Conservation (phyloP, 192 early-diverging fungal species). For the Rhizoclosmatium sp. region DNA sequence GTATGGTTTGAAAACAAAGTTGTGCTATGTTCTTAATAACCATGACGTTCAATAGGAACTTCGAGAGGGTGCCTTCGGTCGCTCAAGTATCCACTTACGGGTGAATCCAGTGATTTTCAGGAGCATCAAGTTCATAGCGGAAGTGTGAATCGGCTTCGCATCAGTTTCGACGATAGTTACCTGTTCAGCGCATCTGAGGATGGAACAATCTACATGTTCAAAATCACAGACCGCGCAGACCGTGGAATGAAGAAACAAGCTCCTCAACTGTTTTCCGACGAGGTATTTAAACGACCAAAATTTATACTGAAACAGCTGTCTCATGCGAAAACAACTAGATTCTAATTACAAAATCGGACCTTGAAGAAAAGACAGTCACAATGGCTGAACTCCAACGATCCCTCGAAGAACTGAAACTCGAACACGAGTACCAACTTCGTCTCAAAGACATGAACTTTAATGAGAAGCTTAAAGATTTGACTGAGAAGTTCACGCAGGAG, state of each 20-base stretch:
- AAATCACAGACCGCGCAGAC: constrained; percentile 56
- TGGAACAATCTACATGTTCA: constrained; percentile 57
- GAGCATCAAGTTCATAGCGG: constrained; percentile 60
- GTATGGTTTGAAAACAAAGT: constrained; percentile 33
- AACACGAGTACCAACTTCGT: constrained; percentile 72
- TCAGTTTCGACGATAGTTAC: constrained; percentile 59
- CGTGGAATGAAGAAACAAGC: constrained; percentile 34
- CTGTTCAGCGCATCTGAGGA: constrained; percentile 61
- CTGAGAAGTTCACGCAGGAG: constrained; percentile 57
- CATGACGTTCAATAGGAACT: constrained; percentile 44
- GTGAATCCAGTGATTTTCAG: constrained; percentile 56
- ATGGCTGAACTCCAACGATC: constrained; percentile 56
- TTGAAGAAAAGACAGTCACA: constrained; percentile 62
- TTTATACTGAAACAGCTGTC: too few relatives aligned
- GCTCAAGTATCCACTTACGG: constrained; percentile 59
- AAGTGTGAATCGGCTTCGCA: constrained; percentile 51
- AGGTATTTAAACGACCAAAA: constrained; percentile 41
- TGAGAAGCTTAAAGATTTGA: constrained; percentile 67
- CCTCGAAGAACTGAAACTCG: constrained; percentile 67
- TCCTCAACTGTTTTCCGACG: constrained; percentile 54
- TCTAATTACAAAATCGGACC: constrained; percentile 64
- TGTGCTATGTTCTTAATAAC: background rate
- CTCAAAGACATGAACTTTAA: constrained; percentile 69
- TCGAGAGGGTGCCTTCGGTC: constrained; percentile 50
- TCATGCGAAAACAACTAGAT: constrained; percentile 43